A percentile compares a stretch with the other conserved stretches of the same genome.
Evolutionary conservation across 371 early-diverging fungal species (phyloP).

Genomic region (Circinella umbellata): DNA sequence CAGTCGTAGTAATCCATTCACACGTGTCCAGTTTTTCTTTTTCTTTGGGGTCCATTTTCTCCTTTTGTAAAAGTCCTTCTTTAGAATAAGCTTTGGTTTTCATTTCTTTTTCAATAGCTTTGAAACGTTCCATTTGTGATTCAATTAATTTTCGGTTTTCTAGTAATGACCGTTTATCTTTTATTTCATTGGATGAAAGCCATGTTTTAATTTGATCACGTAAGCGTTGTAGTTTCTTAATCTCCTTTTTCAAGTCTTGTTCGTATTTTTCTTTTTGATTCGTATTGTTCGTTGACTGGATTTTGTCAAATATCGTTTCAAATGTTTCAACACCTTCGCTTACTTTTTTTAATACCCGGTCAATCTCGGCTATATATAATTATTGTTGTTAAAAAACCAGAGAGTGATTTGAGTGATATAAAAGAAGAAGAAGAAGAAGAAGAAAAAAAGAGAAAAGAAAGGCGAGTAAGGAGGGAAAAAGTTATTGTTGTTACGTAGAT

Average conservation of each 20-base stretch:
- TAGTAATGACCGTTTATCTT: constrained; percentile 89
- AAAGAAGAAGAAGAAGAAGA: no score
- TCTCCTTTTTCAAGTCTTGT: constrained; percentile 96
- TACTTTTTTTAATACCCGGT: constrained; percentile 93
- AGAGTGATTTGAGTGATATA: not conserved
- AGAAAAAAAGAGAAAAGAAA: no score
- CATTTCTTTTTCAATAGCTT: constrained; percentile 96
- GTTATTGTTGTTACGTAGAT: no score
- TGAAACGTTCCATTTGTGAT: constrained; percentile 98
- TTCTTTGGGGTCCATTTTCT: constrained; percentile 92
- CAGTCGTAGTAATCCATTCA: constrained; percentile 81
- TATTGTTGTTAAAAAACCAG: not conserved
- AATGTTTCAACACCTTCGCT: constrained; percentile 95
- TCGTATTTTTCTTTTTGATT: constrained; percentile 97
- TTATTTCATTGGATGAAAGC: constrained; percentile 91
- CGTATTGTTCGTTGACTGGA: constrained; percentile 76
- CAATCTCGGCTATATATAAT: constrained; percentile 81
- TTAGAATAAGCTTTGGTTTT: constrained; percentile 98
- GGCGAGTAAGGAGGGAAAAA: no score
- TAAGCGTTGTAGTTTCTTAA: constrained; percentile 94
- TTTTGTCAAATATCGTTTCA: constrained; percentile 90
- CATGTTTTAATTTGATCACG: constrained; percentile 98
- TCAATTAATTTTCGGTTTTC: constrained; percentile 95
- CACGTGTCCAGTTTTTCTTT: constrained; percentile 84
- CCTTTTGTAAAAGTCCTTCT: constrained; percentile 85